Evolutionary conservation across 2,329 filamentous ascomycete species (phyloP).

Genomic region (Saccharata proteae): DNA sequence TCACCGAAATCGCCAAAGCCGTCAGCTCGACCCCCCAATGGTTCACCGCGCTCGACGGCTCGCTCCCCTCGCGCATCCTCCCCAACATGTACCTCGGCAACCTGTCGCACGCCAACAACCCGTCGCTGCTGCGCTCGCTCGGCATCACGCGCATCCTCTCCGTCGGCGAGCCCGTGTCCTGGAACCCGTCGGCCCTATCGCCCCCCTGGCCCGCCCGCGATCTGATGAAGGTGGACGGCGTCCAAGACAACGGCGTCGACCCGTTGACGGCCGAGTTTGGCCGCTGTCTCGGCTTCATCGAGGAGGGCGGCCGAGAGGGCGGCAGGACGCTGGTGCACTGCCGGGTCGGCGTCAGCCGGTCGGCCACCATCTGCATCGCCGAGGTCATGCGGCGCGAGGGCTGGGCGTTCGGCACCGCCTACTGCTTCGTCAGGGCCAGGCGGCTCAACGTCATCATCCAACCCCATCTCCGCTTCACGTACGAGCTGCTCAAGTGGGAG

Average conservation of each 20-base stretch:
- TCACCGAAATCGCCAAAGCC: no score
- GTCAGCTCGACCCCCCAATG: conserved; percentile 63
- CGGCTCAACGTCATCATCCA: conserved; percentile 97
- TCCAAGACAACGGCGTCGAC: conserved; percentile 96
- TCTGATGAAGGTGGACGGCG: conserved; percentile 66
- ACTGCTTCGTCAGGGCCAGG: conserved; percentile 89
- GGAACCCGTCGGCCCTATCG: conserved; percentile 53
- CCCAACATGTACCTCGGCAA: conserved; percentile 97
- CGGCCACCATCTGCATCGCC: conserved; percentile 96
- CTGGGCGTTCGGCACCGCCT: conserved; percentile 80
- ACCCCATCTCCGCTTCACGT: conserved; percentile 81
- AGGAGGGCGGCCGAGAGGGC: conserved; percentile 62
- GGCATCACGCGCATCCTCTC: conserved; percentile 83
- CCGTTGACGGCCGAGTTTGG: conserved; percentile 76
- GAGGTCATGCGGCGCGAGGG: conserved; percentile 80
- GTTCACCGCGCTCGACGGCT: conserved; percentile 77
- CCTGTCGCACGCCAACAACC: conserved; percentile 85
- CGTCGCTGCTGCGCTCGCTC: conserved; percentile 63
- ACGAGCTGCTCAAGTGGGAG: conserved; percentile 94
- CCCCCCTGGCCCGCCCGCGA: conserved; percentile 67
- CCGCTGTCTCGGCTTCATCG: conserved; percentile 82
- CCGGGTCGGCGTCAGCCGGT: conserved; percentile 87
- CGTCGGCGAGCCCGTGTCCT: conserved; percentile 78
- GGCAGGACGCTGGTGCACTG: conserved; percentile 91
- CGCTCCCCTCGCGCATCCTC: conserved; percentile 75